phyloP scores from a whole-genome alignment of 2,329 filamentous ascomycete genomes.

The Stemphylium beticola region DNA sequence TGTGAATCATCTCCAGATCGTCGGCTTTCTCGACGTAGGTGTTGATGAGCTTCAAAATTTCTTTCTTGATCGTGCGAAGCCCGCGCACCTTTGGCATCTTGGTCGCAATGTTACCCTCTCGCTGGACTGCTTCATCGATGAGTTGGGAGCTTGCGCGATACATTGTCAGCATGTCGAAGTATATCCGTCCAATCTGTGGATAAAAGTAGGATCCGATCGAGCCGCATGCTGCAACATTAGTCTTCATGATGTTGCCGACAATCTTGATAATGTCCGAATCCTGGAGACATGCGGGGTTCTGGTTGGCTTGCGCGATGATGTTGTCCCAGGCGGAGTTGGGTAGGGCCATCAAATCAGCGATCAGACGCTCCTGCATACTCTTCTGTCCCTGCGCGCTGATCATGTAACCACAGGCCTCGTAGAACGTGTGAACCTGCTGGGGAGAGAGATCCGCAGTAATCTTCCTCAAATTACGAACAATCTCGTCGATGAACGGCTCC shows the following conservation, averaged over 20 bases:
- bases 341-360: conserved; percentile 89
- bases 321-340: conserved; percentile 95
- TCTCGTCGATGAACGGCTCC: conserved; percentile 98
- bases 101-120: conserved; percentile 91
- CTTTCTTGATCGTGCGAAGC: conserved; percentile 97
- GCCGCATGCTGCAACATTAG: conserved; percentile 96
- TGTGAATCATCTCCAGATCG: conserved; percentile 89
- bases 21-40: conserved; percentile 98
- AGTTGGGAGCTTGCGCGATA: conserved; percentile 95
- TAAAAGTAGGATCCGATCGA: conserved; percentile 98
- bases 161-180: conserved; percentile 99
- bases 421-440: conserved; percentile 98
- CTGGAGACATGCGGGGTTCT: conserved; percentile 84
- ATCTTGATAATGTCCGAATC: conserved; percentile 97
- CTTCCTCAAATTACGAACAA: conserved; percentile 91
- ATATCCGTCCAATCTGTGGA: conserved; percentile 95
- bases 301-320: conserved; percentile 87
- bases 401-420: conserved; percentile 99
- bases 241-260: conserved; percentile 99
- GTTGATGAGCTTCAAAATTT: conserved; percentile 97
- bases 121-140: conserved; percentile 89
- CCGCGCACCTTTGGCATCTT: conserved; percentile 98
- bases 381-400: conserved; percentile 97
- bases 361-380: conserved; percentile 87
- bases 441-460: conserved; percentile 95